Conservation (phyloP, 257 asterid species). For the Primulina eburnea region DNA sequence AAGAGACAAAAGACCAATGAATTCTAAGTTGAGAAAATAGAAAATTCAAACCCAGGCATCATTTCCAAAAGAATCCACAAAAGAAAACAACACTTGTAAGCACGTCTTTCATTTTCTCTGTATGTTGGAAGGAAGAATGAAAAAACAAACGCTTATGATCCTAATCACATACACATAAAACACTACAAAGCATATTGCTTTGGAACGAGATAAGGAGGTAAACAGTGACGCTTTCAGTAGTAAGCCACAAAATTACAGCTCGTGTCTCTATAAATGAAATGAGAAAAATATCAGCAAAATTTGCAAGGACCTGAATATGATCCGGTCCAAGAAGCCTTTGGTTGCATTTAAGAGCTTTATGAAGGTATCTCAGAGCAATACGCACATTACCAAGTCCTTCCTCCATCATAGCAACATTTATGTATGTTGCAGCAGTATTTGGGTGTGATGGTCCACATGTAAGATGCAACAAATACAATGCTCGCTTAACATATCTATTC, state of each 20-base stretch:
- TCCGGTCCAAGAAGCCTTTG: constrained; percentile 95
- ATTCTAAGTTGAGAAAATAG: constrained; percentile 5
- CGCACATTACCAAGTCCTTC: constrained; percentile 95
- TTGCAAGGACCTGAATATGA: constrained; percentile 72
- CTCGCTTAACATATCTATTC: constrained; percentile 80
- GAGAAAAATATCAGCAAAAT: constrained; percentile 21
- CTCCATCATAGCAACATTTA: constrained; percentile 97
- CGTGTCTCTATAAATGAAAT: constrained; percentile 12
- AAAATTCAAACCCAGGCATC: constrained; percentile 1
- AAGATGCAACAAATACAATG: constrained; percentile 77
- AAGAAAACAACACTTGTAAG: background rate
- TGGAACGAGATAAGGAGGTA: constrained; percentile 9
- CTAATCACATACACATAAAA: background rate
- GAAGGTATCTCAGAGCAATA: constrained; percentile 89
- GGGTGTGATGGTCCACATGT: constrained; percentile 97
- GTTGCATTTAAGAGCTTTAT: constrained; percentile 93
- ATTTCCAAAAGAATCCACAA: constrained; percentile 4
- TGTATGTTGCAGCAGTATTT: constrained; percentile 94
- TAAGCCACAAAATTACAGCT: constrained; percentile 9
- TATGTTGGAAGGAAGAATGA: background rate
- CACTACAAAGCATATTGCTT: background rate
- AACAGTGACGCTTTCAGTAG: constrained; percentile 1
- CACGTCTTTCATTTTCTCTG: background rate
- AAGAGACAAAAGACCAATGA: constrained; percentile 16
- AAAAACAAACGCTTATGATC: background rate